phyloP scores from a whole-genome alignment of 2,329 filamentous ascomycete genomes.

The Metarhizium robertsii region DNA sequence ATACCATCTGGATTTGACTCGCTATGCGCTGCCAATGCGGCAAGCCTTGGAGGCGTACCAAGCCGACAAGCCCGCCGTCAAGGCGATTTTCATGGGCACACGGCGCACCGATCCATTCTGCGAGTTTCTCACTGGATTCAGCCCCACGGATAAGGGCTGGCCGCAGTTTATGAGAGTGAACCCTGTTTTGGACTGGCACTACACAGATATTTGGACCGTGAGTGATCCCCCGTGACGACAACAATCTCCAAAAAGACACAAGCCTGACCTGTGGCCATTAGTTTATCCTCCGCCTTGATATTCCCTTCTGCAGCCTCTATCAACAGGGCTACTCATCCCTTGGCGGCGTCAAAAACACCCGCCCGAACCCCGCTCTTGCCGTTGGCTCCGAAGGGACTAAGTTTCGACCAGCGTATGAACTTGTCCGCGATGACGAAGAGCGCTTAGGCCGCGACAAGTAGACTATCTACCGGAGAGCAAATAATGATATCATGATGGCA shows the following conservation, averaged over 20 bases:
- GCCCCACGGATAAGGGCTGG: conserved; percentile 83
- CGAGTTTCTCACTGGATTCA: conserved; percentile 67
- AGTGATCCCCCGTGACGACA: conserved; percentile 27
- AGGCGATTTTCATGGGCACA: conserved; percentile 54
- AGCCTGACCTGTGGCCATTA: conserved; percentile 21
- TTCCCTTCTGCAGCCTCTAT: conserved; percentile 82
- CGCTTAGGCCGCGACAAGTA: conserved; percentile 61
- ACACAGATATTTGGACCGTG: conserved; percentile 88
- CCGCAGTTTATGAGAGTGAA: conserved; percentile 88
- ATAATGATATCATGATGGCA: not conserved
- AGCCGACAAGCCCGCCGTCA: conserved; percentile 50
- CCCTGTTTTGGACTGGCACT: conserved; percentile 96
- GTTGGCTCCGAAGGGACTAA: conserved; percentile 21
- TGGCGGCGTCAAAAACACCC: conserved; percentile 82
- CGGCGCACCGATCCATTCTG: conserved; percentile 89
- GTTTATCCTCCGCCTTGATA: conserved; percentile 70
- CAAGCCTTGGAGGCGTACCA: conserved; percentile 73
- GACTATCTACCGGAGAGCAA: not conserved
- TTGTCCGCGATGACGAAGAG: conserved; percentile 68
- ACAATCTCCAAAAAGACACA: not conserved
- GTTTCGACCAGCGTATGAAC: conserved; percentile 67
- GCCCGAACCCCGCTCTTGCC: conserved; percentile 72
- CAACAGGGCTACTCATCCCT: conserved; percentile 83
- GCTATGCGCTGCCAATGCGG: conserved; percentile 73
- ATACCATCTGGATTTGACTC: conserved; percentile 69